phyloP scores from a whole-genome alignment of 2,329 filamentous ascomycete genomes.

The Xylaria sp. region DNA sequence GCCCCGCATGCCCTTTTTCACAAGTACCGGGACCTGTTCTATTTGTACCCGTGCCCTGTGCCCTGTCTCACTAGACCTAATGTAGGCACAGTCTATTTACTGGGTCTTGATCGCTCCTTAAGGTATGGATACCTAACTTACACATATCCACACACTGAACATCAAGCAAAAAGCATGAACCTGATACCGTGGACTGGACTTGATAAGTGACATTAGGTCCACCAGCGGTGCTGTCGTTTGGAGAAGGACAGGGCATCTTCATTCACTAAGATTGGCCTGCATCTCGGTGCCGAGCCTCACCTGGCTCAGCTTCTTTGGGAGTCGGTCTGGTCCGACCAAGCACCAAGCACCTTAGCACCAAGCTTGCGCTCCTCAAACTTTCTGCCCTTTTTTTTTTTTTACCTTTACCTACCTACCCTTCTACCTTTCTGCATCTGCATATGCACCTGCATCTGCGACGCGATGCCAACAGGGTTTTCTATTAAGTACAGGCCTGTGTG shows the following conservation, averaged over 20 bases:
- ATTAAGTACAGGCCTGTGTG: slow-evolving; percentile 12
- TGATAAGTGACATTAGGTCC: background rate
- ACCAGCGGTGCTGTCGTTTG: background rate
- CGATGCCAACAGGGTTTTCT: slow-evolving; percentile 13
- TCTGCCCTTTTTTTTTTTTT: background rate
- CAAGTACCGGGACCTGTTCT: background rate
- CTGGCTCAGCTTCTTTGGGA: slow-evolving; percentile 23
- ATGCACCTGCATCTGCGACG: background rate
- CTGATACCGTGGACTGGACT: background rate
- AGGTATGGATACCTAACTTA: too few relatives aligned
- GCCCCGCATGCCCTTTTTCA: background rate
- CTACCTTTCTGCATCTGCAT: background rate
- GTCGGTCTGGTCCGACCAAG: slow-evolving; percentile 25
- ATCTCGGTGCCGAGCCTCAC: slow-evolving; percentile 35
- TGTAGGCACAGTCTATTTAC: background rate
- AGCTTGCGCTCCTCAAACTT: background rate
- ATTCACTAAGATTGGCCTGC: slow-evolving; percentile 7
- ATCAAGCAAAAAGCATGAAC: background rate
- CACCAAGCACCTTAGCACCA: too few relatives aligned
- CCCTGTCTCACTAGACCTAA: background rate
- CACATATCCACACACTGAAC: background rate
- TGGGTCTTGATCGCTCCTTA: background rate
- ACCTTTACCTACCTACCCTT: background rate
- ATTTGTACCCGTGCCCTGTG: background rate
- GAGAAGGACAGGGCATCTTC: background rate